Percentiles rank a stretch among this genome's conserved stretches.
phyloP scores from a whole-genome alignment of 2,329 filamentous ascomycete genomes.

The Calonectria fujianensis region DNA sequence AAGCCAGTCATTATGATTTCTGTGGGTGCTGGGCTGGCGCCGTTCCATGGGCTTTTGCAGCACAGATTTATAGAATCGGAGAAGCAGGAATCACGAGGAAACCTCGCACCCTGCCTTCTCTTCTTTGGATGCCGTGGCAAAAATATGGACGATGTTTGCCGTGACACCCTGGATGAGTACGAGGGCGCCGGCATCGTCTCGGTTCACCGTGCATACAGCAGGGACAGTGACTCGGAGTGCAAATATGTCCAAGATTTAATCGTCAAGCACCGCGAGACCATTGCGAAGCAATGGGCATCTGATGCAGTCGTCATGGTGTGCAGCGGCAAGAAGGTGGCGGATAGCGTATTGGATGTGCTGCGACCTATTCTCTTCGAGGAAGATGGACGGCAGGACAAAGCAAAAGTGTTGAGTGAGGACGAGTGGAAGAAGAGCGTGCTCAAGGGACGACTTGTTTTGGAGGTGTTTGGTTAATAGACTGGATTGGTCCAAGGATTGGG shows the following conservation, averaged over 20 bases:
- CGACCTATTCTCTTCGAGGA: not conserved
- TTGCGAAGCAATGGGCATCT: slow-evolving; percentile 4
- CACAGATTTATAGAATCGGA: not conserved
- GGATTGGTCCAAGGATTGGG: not conserved
- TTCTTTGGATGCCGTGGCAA: slow-evolving; percentile 11
- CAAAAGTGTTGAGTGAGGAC: not conserved
- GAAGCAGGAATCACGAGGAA: not conserved
- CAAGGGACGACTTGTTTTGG: slow-evolving; percentile 3
- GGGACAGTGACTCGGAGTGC: not conserved
- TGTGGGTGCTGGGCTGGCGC: not conserved
- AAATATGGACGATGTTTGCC: slow-evolving; percentile 2
- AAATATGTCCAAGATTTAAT: slow-evolving; percentile 18
- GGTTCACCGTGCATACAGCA: not conserved
- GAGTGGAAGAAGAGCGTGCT: not conserved
- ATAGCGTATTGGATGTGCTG: slow-evolving; percentile 2
- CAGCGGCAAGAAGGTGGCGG: slow-evolving; percentile 7
- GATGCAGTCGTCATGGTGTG: slow-evolving; percentile 6
- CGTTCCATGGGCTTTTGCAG: slow-evolving; percentile 14
- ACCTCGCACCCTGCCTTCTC: not conserved
- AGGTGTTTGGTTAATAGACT: slow-evolving; percentile 4
- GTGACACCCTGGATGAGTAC: not conserved
- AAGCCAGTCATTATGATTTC: slow-evolving; percentile 10
- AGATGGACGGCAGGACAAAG: not conserved
- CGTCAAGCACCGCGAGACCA: not conserved
- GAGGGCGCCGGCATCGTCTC: not conserved